A percentile compares a stretch with the other conserved stretches of the same genome.
These are phyloP conservation scores for Cladosporium oxysporum DNA, from an alignment of 2,329 filamentous ascomycete species.

Conservation along the genomic window DNA sequence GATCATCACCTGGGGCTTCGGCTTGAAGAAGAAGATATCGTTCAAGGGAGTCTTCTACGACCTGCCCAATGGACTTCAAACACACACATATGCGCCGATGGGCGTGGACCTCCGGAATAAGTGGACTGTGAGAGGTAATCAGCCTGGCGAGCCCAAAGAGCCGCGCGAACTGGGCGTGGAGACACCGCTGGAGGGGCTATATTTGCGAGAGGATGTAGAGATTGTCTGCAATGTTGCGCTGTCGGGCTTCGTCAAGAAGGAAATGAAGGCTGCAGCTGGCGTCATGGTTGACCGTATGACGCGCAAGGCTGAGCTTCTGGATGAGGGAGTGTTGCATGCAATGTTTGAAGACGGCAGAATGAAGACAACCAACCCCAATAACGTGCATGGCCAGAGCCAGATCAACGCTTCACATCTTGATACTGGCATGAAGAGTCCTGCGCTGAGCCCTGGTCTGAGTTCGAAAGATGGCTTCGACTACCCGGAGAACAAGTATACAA, in stretches of 20 bases:
- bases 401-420: slow-evolving; percentile 22
- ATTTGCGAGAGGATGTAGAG: slow-evolving; percentile 70
- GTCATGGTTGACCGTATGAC: slow-evolving; percentile 69
- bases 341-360: slow-evolving; percentile 68
- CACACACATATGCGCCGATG: slow-evolving; percentile 69
- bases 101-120: slow-evolving; percentile 67
- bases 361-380: slow-evolving; percentile 56
- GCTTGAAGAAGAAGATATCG: slow-evolving; percentile 64
- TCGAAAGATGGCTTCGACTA: slow-evolving; percentile 22
- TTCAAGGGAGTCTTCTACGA: slow-evolving; percentile 74
- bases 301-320: slow-evolving; percentile 67
- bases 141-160: slow-evolving; percentile 66
- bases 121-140: slow-evolving; percentile 68
- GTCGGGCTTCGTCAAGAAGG: slow-evolving; percentile 65
- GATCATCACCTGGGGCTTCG: slow-evolving; percentile 68
- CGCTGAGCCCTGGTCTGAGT: slow-evolving; percentile 12
- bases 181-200: slow-evolving; percentile 64
- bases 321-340: slow-evolving; percentile 64
- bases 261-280: slow-evolving; percentile 66
- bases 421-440: slow-evolving; percentile 19
- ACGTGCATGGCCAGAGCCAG: slow-evolving; percentile 17
- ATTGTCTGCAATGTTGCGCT: slow-evolving; percentile 66
- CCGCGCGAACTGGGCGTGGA: slow-evolving; percentile 64
- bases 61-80: slow-evolving; percentile 71
- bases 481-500: slow-evolving; percentile 31